Percentiles rank a stretch among this genome's conserved stretches.
Conservation (phyloP, 768 basidiomycete species). For the Calocybe gangraenosa region DNA sequence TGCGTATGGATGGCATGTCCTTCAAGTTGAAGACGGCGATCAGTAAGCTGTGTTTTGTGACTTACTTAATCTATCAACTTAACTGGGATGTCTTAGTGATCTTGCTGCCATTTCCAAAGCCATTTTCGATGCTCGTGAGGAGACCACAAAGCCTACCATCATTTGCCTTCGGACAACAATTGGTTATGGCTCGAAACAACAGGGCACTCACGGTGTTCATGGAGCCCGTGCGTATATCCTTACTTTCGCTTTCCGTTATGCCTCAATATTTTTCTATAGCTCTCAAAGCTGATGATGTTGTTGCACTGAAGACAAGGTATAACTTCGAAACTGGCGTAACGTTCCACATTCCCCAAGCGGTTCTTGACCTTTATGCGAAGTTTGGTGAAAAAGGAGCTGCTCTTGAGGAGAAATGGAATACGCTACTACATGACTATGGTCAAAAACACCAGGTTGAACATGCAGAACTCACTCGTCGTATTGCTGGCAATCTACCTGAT, state of each 20-base stretch:
- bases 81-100: slow-evolving; percentile 48
- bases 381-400: slow-evolving; percentile 70
- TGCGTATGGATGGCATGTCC: slow-evolving; percentile 92
- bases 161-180: slow-evolving; percentile 88
- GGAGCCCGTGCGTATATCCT: slow-evolving; percentile 73
- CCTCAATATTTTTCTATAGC: slow-evolving; percentile 38
- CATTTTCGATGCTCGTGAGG: slow-evolving; percentile 71
- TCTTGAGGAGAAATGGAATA: slow-evolving; percentile 71
- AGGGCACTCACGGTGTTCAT: slow-evolving; percentile 94
- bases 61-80: not conserved
- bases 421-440: slow-evolving; percentile 62
- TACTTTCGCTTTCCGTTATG: not conserved
- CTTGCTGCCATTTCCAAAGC: slow-evolving; percentile 72
- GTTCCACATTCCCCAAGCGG: slow-evolving; percentile 75
- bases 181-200: slow-evolving; percentile 88
- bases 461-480: slow-evolving; percentile 81
- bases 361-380: slow-evolving; percentile 63
- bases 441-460: slow-evolving; percentile 81
- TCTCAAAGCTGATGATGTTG: slow-evolving; percentile 89
- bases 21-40: slow-evolving; percentile 79
- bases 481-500: slow-evolving; percentile 76
- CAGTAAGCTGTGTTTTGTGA: slow-evolving; percentile 35
- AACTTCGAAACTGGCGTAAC: slow-evolving; percentile 74
- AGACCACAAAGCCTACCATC: slow-evolving; percentile 81
- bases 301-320: slow-evolving; percentile 76